Percentiles rank a stretch among this genome's conserved stretches.
phyloP scores from a whole-genome alignment of 495 filamentous ascomycete species.

The Monascus purpureus region DNA sequence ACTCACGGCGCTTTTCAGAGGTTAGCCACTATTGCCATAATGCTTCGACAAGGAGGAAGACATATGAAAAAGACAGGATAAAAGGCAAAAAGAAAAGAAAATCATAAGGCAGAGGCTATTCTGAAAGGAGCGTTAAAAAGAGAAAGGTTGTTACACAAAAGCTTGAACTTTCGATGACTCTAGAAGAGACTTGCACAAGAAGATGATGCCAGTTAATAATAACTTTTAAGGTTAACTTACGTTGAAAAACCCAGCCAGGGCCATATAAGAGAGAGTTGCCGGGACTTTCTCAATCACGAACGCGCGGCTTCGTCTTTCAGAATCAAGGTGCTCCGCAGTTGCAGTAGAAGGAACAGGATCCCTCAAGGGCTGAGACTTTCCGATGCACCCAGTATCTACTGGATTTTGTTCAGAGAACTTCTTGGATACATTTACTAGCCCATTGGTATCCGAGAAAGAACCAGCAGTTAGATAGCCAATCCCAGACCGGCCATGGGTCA shows the following conservation, averaged over 20 bases:
- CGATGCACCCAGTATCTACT: neutral
- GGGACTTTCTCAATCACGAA: slow-evolving; percentile 19
- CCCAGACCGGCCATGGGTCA: slow-evolving; percentile 4
- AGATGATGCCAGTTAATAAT: no score
- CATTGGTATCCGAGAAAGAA: slow-evolving; percentile 4
- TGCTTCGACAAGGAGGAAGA: neutral
- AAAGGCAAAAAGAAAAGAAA: neutral
- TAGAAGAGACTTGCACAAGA: no score
- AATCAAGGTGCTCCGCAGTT: slow-evolving; percentile 4
- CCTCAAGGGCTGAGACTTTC: slow-evolving; percentile 3
- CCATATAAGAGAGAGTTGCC: slow-evolving; percentile 13
- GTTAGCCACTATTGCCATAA: slow-evolving; percentile 1
- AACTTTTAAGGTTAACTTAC: slow-evolving; percentile 10
- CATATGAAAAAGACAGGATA: neutral
- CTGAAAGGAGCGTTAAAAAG: no score
- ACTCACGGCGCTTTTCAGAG: slow-evolving; percentile 16
- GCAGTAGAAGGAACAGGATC: slow-evolving; percentile 1
- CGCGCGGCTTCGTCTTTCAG: slow-evolving; percentile 13
- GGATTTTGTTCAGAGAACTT: slow-evolving; percentile 1
- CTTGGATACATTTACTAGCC: neutral
- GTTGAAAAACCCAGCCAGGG: slow-evolving; percentile 18
- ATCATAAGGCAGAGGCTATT: no score
- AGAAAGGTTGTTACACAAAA: no score
- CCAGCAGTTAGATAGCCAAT: slow-evolving; percentile 6
- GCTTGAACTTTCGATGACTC: no score